A percentile compares a stretch with the other conserved stretches of the same genome.
Conservation (phyloP, 2,329 filamentous ascomycete species). For the Scedosporium minutisporum region DNA sequence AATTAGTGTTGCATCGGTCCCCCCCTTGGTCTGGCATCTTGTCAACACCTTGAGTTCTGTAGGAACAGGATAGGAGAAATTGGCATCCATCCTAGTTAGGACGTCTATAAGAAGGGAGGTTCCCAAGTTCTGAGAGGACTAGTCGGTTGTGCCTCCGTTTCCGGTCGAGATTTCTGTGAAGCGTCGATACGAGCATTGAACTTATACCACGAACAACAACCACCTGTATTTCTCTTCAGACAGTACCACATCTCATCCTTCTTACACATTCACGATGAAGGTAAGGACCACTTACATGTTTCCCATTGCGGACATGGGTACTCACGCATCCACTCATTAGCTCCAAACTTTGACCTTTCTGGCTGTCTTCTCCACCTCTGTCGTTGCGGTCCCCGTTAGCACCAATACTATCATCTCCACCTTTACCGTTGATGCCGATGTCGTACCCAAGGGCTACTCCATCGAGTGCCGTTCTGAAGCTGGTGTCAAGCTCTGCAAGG, state of each 20-base stretch:
- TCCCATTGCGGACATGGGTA: too few relatives aligned
- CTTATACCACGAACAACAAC: too few relatives aligned
- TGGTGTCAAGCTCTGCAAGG: background rate
- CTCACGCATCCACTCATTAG: background rate
- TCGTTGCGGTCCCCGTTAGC: background rate
- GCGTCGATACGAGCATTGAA: too few relatives aligned
- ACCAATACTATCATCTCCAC: background rate
- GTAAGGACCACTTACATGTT: background rate
- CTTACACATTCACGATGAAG: too few relatives aligned
- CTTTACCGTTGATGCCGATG: background rate
- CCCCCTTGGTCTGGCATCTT: background rate
- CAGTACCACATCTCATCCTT: background rate
- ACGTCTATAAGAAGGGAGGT: too few relatives aligned
- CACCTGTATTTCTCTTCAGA: too few relatives aligned
- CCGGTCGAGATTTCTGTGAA: too few relatives aligned
- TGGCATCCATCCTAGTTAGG: too few relatives aligned
- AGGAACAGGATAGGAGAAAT: too few relatives aligned
- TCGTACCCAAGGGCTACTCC: background rate
- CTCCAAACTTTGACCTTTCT: background rate
- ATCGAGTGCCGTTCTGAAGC: background rate
- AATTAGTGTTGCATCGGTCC: background rate
- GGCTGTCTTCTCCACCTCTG: background rate
- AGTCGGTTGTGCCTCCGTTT: too few relatives aligned
- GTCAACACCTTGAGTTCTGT: background rate
- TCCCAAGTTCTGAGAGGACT: too few relatives aligned